Evolutionary conservation across 1,139 yeast genomes (phyloP).

Genomic region (Lodderomyces margitis): DNA sequence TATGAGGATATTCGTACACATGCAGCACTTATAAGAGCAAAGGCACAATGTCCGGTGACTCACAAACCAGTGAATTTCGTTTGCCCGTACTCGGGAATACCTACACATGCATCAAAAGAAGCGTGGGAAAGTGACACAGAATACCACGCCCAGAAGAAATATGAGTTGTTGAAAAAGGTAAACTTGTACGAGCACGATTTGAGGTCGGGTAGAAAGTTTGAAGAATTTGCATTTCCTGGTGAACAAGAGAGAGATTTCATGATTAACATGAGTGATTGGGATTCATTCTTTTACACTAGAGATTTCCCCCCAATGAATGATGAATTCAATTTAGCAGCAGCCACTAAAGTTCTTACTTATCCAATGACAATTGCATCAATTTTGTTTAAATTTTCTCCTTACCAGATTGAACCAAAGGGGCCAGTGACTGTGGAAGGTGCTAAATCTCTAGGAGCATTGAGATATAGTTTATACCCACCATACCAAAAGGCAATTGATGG

Average conservation of each 20-base stretch:
- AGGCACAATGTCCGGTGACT: conserved; percentile 91
- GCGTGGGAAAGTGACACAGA: conserved; percentile 83
- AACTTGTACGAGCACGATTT: conserved; percentile 93
- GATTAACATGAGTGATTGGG: conserved; percentile 86
- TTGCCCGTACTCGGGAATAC: conserved; percentile 93
- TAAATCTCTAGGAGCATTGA: conserved; percentile 85
- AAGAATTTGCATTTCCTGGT: conserved; percentile 91
- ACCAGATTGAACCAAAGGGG: conserved; percentile 75
- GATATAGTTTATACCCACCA: conserved; percentile 83
- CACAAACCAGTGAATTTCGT: conserved; percentile 75
- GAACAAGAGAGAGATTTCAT: conserved; percentile 74
- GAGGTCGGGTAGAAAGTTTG: conserved; percentile 89
- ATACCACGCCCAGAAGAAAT: conserved; percentile 66
- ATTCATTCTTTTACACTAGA: conserved; percentile 87
- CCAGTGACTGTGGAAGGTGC: conserved; percentile 90
- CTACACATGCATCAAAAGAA: conserved; percentile 86
- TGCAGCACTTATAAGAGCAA: conserved; percentile 85
- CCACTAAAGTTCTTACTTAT: conserved; percentile 89
- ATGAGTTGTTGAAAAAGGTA: conserved; percentile 77
- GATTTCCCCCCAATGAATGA: conserved; percentile 95
- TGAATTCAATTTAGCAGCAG: conserved; percentile 92
- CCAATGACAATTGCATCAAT: conserved; percentile 87
- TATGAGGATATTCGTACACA: conserved; percentile 82
- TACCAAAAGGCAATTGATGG: conserved; percentile 39
- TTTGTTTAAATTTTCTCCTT: conserved; percentile 84